Base-by-base conservation (phyloP, 495 filamentous ascomycete genomes). In the Talaromyces ruber region DNA sequence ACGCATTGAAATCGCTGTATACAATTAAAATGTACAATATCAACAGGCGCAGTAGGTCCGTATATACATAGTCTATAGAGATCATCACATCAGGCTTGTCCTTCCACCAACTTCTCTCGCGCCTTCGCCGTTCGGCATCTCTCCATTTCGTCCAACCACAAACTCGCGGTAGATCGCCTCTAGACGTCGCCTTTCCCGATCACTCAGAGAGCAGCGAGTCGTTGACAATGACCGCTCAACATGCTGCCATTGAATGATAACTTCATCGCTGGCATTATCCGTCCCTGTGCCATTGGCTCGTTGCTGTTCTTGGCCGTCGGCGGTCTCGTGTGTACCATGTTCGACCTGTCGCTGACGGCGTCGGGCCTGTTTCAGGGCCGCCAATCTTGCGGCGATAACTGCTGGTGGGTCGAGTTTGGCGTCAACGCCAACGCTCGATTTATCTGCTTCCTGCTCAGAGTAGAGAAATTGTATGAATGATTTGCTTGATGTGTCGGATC, bases 101-200 rank as follows among this genome's bases (percentile, higher is more conserved):
- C 94, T 78, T 22, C 94, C 95, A 3, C 94, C 94, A 70, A 98
- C 83, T 74, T 98, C 94, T 71, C 84, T 94, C 26, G 84, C 85
- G 1, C 88, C 92, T 72, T 98, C 88, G 9, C 94, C 94, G 72
- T 86, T 92, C 45, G 83, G 89, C 91, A 98, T 91, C 71, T 97
- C 94, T 26, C 94, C 94, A 71, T 91, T 96, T 63, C 94, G 81
- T 7, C 91, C 92, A 6, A 87, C 87, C 4, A 97, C 83, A 78
- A 98, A 98, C 78, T 98, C 95, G 6, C 81, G 78, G 70, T 98
- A 98, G 62, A 98, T 96, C 6, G 78, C 81, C 68, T 82, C 80
- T 64, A 98, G 68, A 64, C 93, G 80, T 66, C 73, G 78, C 66
- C 86, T 81, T 76, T 98, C 94, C 28, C 88, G 77, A 2, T 75